phyloP scores from a whole-genome alignment of 257 asterid species.

The Asclepias syriaca region DNA sequence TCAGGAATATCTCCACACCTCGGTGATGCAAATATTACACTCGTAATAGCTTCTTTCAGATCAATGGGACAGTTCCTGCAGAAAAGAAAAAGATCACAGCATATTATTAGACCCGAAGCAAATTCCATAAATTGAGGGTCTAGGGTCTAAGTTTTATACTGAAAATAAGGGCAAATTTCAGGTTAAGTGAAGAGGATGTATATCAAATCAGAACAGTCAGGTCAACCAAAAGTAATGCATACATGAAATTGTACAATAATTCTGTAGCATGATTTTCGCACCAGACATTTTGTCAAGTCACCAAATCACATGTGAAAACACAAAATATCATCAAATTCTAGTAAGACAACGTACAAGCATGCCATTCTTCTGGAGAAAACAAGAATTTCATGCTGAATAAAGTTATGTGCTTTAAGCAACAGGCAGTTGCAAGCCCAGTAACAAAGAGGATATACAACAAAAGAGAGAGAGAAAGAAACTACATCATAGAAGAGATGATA shows the following conservation, averaged over 20 bases:
- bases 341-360: background rate
- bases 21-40: conserved; percentile 82
- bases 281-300: background rate
- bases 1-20: conserved; percentile 97
- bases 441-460: background rate
- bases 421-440: background rate
- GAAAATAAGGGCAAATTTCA: background rate
- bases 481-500: background rate
- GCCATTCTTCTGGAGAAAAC: background rate
- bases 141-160: background rate
- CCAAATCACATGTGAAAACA: background rate
- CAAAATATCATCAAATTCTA: background rate
- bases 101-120: background rate
- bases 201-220: background rate
- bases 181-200: background rate
- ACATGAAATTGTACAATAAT: background rate
- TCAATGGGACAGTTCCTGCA: conserved; percentile 88
- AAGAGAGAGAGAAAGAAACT: background rate
- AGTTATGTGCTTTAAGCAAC: background rate
- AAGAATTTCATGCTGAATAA: background rate
- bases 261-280: background rate
- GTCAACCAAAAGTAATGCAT: background rate
- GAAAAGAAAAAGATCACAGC: conserved; percentile 18
- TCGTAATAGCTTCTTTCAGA: conserved; percentile 90
- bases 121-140: background rate